These are phyloP conservation scores for Amphirosellinia nigrospora DNA, from an alignment of 495 filamentous ascomycete genomes.

Conservation along the genomic window DNA sequence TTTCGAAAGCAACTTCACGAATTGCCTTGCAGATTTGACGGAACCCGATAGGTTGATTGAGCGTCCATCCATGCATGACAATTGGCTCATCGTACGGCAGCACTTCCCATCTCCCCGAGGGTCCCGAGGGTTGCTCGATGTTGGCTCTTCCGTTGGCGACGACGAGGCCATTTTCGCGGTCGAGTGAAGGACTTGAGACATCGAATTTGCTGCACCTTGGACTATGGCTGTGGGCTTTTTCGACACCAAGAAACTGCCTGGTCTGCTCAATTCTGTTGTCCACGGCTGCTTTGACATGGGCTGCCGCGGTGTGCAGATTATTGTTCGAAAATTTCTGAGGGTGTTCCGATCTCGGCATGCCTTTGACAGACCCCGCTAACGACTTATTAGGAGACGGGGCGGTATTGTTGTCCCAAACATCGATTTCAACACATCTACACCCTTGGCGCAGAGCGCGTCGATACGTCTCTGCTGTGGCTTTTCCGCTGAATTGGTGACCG, in stretches of 20 bases:
- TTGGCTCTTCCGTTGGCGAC: conserved; percentile 20
- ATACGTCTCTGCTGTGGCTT: conserved; percentile 81
- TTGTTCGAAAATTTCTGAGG: conserved; percentile 44
- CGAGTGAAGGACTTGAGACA: conserved; percentile 25
- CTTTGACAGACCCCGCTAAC: conserved; percentile 27
- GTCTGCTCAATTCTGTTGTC: conserved; percentile 44
- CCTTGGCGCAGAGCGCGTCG: conserved; percentile 71
- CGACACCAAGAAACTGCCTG: conserved; percentile 35
- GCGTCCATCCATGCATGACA: conserved; percentile 83
- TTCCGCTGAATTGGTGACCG: conserved; percentile 84
- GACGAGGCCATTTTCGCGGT: conserved; percentile 23
- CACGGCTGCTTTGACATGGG: conserved; percentile 43
- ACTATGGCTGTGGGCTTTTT: conserved; percentile 40
- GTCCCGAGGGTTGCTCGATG: conserved; percentile 26
- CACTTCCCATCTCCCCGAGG: conserved; percentile 34
- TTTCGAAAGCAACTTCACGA: conserved; percentile 76
- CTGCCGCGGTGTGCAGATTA: conserved; percentile 40
- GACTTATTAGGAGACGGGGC: conserved; percentile 29
- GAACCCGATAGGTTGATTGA: conserved; percentile 86
- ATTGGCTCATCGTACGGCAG: conserved; percentile 63
- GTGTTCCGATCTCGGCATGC: conserved; percentile 35
- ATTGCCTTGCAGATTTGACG: conserved; percentile 84
- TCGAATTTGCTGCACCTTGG: conserved; percentile 45
- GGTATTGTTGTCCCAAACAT: conserved; percentile 86
- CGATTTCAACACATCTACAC: conserved; percentile 93